Evolutionary conservation across 108 stramenopile genomes (phyloP).

Genomic region (Discostella stelligeroides): DNA sequence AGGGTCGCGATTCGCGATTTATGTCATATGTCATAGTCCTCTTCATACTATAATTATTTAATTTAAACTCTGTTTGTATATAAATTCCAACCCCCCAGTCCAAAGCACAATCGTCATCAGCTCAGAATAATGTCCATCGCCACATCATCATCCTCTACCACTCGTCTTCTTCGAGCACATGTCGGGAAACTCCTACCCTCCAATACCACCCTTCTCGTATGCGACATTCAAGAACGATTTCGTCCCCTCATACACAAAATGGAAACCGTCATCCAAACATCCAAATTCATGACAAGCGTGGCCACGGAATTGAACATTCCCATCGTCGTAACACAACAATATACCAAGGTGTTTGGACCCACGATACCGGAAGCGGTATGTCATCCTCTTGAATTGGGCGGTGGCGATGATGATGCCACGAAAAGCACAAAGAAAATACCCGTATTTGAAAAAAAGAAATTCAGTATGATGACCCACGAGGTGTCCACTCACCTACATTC

Average conservation of each 20-base stretch:
- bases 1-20: too few relatives aligned
- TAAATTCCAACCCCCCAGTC: too few relatives aligned
- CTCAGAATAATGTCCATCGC: slow-evolving; percentile 33
- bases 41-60: too few relatives aligned
- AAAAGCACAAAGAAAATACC: too few relatives aligned
- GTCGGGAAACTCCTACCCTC: slow-evolving; percentile 86
- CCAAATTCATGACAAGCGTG: slow-evolving; percentile 87
- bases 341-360: slow-evolving; percentile 92
- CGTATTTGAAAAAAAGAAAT: slow-evolving; percentile 92
- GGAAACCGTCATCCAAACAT: slow-evolving; percentile 80
- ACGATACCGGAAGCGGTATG: slow-evolving; percentile 78
- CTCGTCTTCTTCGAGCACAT: slow-evolving; percentile 44
- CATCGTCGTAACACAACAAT: slow-evolving; percentile 94
- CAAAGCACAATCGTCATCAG: too few relatives aligned
- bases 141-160: slow-evolving; percentile 8
- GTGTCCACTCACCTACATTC: slow-evolving; percentile 61
- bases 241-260: slow-evolving; percentile 85
- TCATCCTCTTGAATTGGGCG: slow-evolving; percentile 51
- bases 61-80: too few relatives aligned
- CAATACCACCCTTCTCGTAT: slow-evolving; percentile 79
- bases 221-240: slow-evolving; percentile 96
- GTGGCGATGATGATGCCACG: not conserved
- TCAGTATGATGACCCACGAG: slow-evolving; percentile 91
- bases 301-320: slow-evolving; percentile 86
- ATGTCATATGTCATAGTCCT: too few relatives aligned